A percentile compares a stretch with the other conserved stretches of the same genome.
Evolutionary conservation across 2,329 filamentous ascomycete genomes (phyloP).

Genomic region (Colletotrichum falcatum): DNA sequence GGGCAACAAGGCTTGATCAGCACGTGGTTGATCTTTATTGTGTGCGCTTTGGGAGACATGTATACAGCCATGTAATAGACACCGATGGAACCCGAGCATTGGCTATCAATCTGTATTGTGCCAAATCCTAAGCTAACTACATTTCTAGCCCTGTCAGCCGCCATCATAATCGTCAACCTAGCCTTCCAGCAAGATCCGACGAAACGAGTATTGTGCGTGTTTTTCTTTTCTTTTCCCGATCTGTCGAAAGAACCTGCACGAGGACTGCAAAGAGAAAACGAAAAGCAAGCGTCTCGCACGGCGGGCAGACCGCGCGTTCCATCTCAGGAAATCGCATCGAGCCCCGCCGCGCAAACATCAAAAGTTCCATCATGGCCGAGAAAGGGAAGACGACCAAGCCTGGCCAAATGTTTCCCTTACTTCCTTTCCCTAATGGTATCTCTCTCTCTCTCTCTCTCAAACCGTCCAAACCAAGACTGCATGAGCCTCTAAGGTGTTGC

Average conservation of each 20-base stretch:
- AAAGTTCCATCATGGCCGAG: conserved; percentile 26
- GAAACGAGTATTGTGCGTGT: conserved; percentile 19
- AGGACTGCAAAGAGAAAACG: conserved; percentile 33
- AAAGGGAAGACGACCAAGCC: conserved; percentile 24
- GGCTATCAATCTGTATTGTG: conserved; percentile 39
- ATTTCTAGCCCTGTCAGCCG: conserved; percentile 30
- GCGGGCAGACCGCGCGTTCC: conserved; percentile 13
- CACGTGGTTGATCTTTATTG: neutral
- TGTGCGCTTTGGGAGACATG: neutral
- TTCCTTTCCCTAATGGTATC: conserved; percentile 36
- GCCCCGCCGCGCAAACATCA: conserved; percentile 26
- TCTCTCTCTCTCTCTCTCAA: conserved; percentile 27
- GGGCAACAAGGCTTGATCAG: conserved; percentile 10
- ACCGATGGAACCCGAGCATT: neutral
- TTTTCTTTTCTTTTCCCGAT: conserved; percentile 8
- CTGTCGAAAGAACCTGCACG: conserved; percentile 30
- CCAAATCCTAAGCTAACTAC: conserved; percentile 39
- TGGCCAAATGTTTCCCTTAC: conserved; percentile 10
- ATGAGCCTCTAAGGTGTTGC: conserved; percentile 29
- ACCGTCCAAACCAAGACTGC: conserved; percentile 28
- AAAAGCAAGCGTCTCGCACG: conserved; percentile 29
- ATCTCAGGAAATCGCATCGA: conserved; percentile 33
- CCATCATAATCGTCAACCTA: conserved; percentile 22
- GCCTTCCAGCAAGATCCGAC: conserved; percentile 29
- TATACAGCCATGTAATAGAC: neutral